A percentile compares a stretch with the other conserved stretches of the same genome.
Evolutionary conservation across 257 asterid species (phyloP).

Genomic region (Nicotiana otophora): DNA sequence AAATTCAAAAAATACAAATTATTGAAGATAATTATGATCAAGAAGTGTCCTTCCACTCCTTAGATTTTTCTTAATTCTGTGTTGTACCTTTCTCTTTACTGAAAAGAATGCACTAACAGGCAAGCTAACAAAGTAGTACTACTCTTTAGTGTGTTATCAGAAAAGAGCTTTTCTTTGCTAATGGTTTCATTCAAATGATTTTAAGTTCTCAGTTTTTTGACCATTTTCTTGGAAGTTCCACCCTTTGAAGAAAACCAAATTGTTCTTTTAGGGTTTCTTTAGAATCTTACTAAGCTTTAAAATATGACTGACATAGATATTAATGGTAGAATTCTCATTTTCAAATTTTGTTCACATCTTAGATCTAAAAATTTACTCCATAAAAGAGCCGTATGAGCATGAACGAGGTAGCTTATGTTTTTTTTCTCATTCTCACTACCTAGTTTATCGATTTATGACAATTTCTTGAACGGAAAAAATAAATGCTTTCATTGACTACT

Average conservation of each 20-base stretch:
- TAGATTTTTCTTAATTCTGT: background rate
- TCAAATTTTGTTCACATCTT: background rate
- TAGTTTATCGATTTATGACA: too few species aligned
- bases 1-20: background rate
- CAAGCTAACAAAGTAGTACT: slow-evolving; percentile 3
- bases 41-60: background rate
- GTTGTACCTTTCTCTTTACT: slow-evolving; percentile 11
- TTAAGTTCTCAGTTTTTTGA: background rate
- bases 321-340: background rate
- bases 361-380: background rate
- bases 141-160: background rate
- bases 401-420: background rate
- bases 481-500: too few species aligned
- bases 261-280: slow-evolving; percentile 1
- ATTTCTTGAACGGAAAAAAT: too few species aligned
- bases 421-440: background rate
- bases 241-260: background rate
- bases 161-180: background rate
- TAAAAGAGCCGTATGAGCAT: too few species aligned
- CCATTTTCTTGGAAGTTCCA: background rate
- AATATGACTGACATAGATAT: background rate
- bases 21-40: background rate
- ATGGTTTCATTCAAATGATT: background rate
- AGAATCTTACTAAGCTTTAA: background rate
- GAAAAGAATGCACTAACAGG: slow-evolving; percentile 12